phyloP scores from a whole-genome alignment of 1,139 yeast genomes.

The Kodamaea plutei region DNA sequence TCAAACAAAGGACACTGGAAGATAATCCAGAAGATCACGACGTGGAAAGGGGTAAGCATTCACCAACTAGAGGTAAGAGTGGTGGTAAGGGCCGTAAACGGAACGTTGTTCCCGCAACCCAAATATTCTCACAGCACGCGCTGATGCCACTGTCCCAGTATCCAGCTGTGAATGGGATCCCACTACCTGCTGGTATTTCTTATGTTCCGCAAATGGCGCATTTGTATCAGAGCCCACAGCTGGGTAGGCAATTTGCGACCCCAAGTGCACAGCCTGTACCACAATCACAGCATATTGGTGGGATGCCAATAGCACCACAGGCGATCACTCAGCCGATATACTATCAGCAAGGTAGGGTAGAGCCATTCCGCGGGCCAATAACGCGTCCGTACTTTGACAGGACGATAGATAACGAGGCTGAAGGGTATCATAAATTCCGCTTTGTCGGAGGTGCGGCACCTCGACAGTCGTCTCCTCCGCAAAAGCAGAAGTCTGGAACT shows the following conservation, averaged over 20 bases:
- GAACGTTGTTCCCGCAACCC: no score
- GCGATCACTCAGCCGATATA: constrained; percentile 3
- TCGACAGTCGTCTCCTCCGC: background rate
- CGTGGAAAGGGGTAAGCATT: no score
- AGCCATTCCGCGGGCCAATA: constrained; percentile 3
- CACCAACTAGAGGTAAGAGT: no score
- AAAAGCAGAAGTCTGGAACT: no score
- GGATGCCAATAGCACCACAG: constrained; percentile 1
- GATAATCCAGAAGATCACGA: no score
- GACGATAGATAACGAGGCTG: constrained; percentile 3
- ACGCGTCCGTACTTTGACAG: constrained; percentile 6
- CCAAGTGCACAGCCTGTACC: no score
- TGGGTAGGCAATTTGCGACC: no score
- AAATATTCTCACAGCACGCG: no score
- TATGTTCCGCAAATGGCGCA: constrained; percentile 4
- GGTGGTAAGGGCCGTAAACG: no score
- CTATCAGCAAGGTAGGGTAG: constrained; percentile 1
- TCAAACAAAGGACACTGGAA: constrained; percentile 1
- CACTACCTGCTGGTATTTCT: no score
- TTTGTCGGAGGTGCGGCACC: constrained; percentile 2
- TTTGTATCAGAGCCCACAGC: no score
- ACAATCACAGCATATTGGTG: constrained; percentile 2
- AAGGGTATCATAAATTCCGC: constrained; percentile 6
- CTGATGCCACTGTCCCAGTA: constrained; percentile 1
- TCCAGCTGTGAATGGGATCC: constrained; percentile 1